phyloP scores from a whole-genome alignment of 257 asterid genomes.

The Prunella vulgaris region DNA sequence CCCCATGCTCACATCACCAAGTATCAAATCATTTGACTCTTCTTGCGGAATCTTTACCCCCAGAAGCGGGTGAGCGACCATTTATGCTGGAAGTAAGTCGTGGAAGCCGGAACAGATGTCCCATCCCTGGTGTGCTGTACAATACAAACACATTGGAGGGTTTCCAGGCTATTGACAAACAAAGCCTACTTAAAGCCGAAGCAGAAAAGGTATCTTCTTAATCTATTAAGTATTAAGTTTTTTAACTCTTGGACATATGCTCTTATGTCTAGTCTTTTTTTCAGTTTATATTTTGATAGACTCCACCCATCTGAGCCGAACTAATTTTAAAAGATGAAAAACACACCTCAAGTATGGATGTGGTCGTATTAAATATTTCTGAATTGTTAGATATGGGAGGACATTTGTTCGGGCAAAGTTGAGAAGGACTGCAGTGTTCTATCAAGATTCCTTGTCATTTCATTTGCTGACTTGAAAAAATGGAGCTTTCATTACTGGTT shows the following conservation, averaged over 20 bases:
- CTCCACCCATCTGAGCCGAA: neutral
- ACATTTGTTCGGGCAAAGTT: conserved; percentile 70
- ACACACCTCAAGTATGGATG: neutral
- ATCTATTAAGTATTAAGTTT: neutral
- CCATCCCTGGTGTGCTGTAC: conserved; percentile 75
- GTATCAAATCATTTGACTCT: conserved; percentile 78
- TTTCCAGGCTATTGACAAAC: conserved; percentile 70
- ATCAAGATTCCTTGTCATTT: conserved; percentile 75
- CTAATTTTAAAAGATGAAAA: conserved; percentile 9
- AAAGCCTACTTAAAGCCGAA: conserved; percentile 57
- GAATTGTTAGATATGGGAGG: conserved; percentile 77
- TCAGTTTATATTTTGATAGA: neutral
- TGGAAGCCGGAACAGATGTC: conserved; percentile 89
- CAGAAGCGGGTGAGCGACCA: conserved; percentile 44
- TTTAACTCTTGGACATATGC: neutral
- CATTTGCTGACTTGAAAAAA: conserved; percentile 95
- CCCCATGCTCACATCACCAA: conserved; percentile 76
- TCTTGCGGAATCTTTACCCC: conserved; percentile 76
- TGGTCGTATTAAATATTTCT: conserved; percentile 21
- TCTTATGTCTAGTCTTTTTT: neutral
- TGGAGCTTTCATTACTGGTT: conserved; percentile 93
- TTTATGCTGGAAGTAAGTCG: conserved; percentile 24
- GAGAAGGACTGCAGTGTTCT: conserved; percentile 70
- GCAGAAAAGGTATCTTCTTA: conserved; percentile 53
- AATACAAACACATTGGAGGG: conserved; percentile 88